Conservation (phyloP, 2,329 filamentous ascomycete species). For the Hypoxylon sp. region DNA sequence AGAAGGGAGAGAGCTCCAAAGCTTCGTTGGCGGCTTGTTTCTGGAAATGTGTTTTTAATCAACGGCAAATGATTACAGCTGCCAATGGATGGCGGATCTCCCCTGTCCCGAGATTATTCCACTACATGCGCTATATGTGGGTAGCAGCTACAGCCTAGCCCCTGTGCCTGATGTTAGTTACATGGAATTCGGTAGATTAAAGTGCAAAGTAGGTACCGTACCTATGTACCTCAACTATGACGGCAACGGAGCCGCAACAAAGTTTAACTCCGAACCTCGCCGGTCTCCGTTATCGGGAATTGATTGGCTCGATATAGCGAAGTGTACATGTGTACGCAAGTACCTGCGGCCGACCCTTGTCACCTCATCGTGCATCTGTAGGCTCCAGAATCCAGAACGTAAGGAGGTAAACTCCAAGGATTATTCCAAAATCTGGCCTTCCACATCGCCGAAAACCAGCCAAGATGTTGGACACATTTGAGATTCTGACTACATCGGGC, state of each 20-base stretch:
- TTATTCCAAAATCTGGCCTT: not conserved
- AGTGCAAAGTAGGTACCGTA: constrained; percentile 1
- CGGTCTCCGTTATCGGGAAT: constrained; percentile 11
- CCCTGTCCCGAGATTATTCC: constrained; percentile 32
- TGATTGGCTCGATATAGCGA: constrained; percentile 30
- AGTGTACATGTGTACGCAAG: constrained; percentile 16
- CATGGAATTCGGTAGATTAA: not conserved
- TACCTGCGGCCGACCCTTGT: constrained; percentile 32
- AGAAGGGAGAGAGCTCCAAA: not conserved
- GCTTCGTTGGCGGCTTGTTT: constrained; percentile 19
- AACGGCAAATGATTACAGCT: constrained; percentile 16
- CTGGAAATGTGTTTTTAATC: constrained; percentile 43
- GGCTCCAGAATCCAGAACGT: constrained; percentile 19
- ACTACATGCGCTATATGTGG: not conserved
- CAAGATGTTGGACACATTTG: constrained; percentile 93
- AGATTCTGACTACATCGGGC: constrained; percentile 94
- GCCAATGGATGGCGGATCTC: constrained; percentile 4
- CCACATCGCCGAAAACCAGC: constrained; percentile 8
- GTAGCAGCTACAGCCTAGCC: not conserved
- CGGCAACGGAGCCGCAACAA: constrained; percentile 41
- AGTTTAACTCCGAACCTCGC: constrained; percentile 21
- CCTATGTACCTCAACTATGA: constrained; percentile 24
- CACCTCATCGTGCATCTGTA: constrained; percentile 40
- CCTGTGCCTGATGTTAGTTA: constrained; percentile 4
- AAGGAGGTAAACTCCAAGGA: constrained; percentile 5